phyloP scores from a whole-genome alignment of 2,329 filamentous ascomycete species.

The Colletotrichum cereale region DNA sequence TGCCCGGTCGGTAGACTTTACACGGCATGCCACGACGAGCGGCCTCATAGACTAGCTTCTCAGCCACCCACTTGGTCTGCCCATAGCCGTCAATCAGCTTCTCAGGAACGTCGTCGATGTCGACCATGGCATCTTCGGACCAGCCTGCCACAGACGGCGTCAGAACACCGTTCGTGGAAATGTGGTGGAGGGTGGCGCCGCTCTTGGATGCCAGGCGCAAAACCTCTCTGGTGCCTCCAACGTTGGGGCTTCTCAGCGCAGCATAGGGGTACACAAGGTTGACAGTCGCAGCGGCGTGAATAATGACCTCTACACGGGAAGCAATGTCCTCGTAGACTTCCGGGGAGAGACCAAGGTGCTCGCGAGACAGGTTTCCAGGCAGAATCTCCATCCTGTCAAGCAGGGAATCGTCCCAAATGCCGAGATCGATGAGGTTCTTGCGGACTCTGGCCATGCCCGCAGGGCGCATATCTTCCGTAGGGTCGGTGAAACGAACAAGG shows the following conservation, averaged over 20 bases:
- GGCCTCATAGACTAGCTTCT: constrained; percentile 79
- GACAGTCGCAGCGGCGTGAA: constrained; percentile 83
- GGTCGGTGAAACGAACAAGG: constrained; percentile 79
- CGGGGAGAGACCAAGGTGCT: constrained; percentile 75
- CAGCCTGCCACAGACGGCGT: constrained; percentile 78
- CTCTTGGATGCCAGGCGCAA: constrained; percentile 76
- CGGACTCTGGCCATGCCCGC: constrained; percentile 79
- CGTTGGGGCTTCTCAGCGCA: constrained; percentile 78
- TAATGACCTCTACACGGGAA: constrained; percentile 75
- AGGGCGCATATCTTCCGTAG: constrained; percentile 72
- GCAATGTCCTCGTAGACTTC: constrained; percentile 76
- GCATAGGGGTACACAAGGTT: constrained; percentile 87
- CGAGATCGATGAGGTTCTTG: constrained; percentile 81
- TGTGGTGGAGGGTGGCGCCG: constrained; percentile 80
- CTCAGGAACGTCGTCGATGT: constrained; percentile 75
- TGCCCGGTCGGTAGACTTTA: constrained; percentile 79
- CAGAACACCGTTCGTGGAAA: constrained; percentile 85
- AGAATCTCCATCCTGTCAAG: constrained; percentile 83
- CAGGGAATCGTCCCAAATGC: constrained; percentile 81
- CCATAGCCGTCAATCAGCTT: constrained; percentile 81
- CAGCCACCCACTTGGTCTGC: constrained; percentile 86
- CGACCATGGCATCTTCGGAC: constrained; percentile 76
- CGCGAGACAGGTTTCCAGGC: constrained; percentile 78
- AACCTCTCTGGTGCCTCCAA: constrained; percentile 83
- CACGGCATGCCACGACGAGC: constrained; percentile 76